A percentile compares a stretch with the other conserved stretches of the same genome.
These are phyloP conservation scores for Saprolegnia parasitica DNA, from an alignment of 352 stramenopile genomes.

Conservation along the genomic window DNA sequence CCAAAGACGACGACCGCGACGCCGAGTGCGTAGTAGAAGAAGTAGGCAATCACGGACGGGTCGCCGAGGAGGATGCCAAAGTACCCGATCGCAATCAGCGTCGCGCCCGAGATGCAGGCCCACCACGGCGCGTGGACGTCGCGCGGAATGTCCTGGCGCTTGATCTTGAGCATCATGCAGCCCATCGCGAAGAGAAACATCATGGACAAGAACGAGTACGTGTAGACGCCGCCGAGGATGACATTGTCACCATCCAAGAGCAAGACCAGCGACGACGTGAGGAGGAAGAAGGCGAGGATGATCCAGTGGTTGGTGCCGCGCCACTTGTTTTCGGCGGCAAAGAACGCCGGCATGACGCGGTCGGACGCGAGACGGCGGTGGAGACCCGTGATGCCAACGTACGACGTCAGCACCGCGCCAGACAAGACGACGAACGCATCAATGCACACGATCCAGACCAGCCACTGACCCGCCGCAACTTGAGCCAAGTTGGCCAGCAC, in stretches of 20 bases:
- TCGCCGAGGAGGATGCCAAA: conserved; percentile 65
- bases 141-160: conserved; percentile 86
- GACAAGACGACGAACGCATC: conserved; percentile 87
- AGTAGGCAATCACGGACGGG: conserved; percentile 74
- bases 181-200: conserved; percentile 90
- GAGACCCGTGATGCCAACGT: conserved; percentile 84
- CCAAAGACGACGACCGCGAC: conserved; percentile 69
- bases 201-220: conserved; percentile 86
- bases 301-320: conserved; percentile 81
- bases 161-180: conserved; percentile 90
- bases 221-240: conserved; percentile 87
- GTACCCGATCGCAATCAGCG: conserved; percentile 61
- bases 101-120: conserved; percentile 67
- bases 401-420: conserved; percentile 82
- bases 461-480: conserved; percentile 46
- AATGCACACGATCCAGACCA: conserved; percentile 42
- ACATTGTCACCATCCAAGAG: conserved; percentile 73
- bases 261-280: conserved; percentile 70
- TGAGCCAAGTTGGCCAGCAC: conserved; percentile 75
- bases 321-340: conserved; percentile 58
- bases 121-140: conserved; percentile 81
- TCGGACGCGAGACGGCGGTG: conserved; percentile 78
- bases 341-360: conserved; percentile 55
- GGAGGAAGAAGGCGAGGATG: conserved; percentile 70
- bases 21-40: conserved; percentile 68